These are phyloP conservation scores for Capsella bursapastoris DNA, from an alignment of 345 rosid species.

Conservation along the genomic window DNA sequence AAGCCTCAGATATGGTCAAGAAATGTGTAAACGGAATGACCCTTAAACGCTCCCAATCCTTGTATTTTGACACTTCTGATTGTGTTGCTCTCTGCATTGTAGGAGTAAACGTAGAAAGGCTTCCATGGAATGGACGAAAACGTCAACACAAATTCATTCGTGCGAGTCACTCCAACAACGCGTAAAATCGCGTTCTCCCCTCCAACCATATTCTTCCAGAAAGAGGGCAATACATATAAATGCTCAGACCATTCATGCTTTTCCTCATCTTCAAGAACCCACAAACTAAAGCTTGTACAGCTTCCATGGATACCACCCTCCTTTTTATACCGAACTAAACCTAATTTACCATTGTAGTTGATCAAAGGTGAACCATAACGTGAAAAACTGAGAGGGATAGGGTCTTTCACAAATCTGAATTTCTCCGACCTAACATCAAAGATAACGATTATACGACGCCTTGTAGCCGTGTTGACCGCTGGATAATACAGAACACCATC, in stretches of 20 bases:
- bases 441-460: background rate
- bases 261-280: too few species aligned
- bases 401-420: background rate
- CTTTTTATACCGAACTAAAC: background rate
- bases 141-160: background rate
- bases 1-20: background rate
- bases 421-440: background rate
- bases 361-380: background rate
- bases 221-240: too few species aligned
- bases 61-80: background rate
- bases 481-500: background rate
- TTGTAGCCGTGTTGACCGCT: background rate
- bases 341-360: background rate
- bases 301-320: background rate
- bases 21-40: background rate
- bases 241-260: too few species aligned
- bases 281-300: too few species aligned
- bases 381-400: too few species aligned
- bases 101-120: background rate
- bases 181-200: too few species aligned
- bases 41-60: background rate
- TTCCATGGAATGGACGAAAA: accelerated
- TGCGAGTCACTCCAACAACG: background rate
- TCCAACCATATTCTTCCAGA: too few species aligned
- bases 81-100: background rate